phyloP scores from a whole-genome alignment of 2,329 filamentous ascomycete species.

The Coniella vitis region DNA sequence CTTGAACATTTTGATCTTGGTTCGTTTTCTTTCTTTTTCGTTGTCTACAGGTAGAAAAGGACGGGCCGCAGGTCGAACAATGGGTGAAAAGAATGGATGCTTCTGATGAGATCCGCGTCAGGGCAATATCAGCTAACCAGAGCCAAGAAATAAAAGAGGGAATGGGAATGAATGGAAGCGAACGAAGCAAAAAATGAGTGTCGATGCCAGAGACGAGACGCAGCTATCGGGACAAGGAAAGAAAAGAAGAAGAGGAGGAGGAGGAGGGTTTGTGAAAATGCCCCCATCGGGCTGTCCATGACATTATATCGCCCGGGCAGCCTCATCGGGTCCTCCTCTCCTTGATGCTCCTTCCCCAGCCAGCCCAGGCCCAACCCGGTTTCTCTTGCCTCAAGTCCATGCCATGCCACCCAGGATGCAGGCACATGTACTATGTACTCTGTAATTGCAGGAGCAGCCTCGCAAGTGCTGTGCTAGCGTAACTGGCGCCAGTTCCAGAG shows the following conservation, averaged over 20 bases:
- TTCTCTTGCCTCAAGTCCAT: neutral
- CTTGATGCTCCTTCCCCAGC: neutral
- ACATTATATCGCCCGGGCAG: slow-evolving; percentile 7
- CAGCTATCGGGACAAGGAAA: neutral
- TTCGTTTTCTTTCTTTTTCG: neutral
- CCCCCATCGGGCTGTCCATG: neutral
- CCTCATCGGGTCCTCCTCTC: neutral
- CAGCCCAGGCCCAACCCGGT: neutral
- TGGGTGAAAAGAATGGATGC: slow-evolving; percentile 13
- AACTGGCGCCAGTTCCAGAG: neutral
- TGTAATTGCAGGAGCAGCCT: slow-evolving; percentile 14
- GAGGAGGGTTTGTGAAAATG: no score
- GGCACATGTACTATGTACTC: no score
- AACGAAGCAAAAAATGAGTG: slow-evolving; percentile 8
- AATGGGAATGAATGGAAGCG: slow-evolving; percentile 14
- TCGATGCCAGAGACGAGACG: slow-evolving; percentile 7
- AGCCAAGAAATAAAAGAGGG: slow-evolving; percentile 16
- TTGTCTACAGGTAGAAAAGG: no score
- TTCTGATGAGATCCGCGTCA: slow-evolving; percentile 11
- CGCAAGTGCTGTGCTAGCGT: slow-evolving; percentile 8
- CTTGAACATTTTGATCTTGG: slow-evolving; percentile 11
- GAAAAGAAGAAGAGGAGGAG: neutral
- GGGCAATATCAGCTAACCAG: slow-evolving; percentile 12
- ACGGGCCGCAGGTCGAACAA: no score
- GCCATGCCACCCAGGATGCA: slow-evolving; percentile 1